Evolutionary conservation across 73 alveolate species (phyloP).

Genomic region (Blepharisma stoltei): DNA sequence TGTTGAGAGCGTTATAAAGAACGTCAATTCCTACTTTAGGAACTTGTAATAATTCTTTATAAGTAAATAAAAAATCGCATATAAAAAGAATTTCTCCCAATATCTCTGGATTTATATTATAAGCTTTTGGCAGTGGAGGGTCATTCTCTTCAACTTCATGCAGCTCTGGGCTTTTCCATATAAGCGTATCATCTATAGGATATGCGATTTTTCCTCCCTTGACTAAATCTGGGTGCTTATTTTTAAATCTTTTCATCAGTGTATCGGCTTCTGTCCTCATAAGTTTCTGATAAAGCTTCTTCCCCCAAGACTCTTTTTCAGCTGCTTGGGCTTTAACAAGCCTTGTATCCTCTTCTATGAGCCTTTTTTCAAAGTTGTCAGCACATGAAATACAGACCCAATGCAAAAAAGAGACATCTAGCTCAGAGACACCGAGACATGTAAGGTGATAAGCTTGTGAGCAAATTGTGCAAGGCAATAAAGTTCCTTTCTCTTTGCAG

Average conservation of each 20-base stretch:
- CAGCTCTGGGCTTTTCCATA: conserved; percentile 20
- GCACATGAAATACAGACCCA: conserved; percentile 14
- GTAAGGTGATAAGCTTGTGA: conserved; percentile 73
- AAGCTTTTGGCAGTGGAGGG: not conserved
- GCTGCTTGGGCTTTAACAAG: not conserved
- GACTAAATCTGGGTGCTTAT: conserved; percentile 13
- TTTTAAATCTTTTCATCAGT: not conserved
- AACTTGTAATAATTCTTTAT: not conserved
- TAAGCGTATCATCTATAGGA: not conserved
- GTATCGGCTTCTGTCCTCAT: not conserved
- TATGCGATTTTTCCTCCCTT: not conserved
- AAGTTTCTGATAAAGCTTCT: not conserved
- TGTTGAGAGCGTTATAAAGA: not conserved
- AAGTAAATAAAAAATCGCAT: not conserved
- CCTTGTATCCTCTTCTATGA: not conserved
- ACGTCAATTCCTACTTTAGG: not conserved
- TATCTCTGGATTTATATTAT: not conserved
- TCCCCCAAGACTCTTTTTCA: not conserved
- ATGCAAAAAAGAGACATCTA: conserved; percentile 35
- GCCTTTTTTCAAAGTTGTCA: not conserved
- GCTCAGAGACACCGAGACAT: conserved; percentile 69
- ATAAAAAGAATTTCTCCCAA: not conserved
- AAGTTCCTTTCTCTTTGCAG: conserved; percentile 23
- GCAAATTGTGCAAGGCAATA: conserved; percentile 63
- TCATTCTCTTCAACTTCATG: not conserved